Conservation (phyloP, 1,139 yeast genomes). For the Scheffersomyces titani region DNA sequence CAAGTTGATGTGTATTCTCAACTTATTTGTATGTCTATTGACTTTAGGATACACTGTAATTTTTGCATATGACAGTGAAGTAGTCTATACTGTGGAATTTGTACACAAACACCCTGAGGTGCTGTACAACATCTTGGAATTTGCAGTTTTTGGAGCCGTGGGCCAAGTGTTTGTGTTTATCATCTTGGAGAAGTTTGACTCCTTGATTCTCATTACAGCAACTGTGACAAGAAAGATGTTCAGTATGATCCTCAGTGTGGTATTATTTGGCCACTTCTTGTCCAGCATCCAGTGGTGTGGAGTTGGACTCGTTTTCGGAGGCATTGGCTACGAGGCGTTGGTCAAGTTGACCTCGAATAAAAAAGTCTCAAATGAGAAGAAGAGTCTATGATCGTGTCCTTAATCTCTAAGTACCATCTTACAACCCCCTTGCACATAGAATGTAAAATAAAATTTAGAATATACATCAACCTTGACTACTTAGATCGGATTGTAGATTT, state of each 20-base stretch:
- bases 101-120: slow-evolving; percentile 51
- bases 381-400: neutral
- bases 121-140: slow-evolving; percentile 59
- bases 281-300: slow-evolving; percentile 74
- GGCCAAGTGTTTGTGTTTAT: slow-evolving; percentile 92
- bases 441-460: neutral
- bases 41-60: slow-evolving; percentile 42
- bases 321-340: slow-evolving; percentile 70
- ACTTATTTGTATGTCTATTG: slow-evolving; percentile 52
- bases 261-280: slow-evolving; percentile 78
- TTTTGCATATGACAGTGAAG: slow-evolving; percentile 47
- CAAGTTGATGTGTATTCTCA: slow-evolving; percentile 82
- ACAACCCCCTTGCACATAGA: neutral
- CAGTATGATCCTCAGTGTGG: slow-evolving; percentile 87
- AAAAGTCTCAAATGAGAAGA: slow-evolving; percentile 1
- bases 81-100: slow-evolving; percentile 49
- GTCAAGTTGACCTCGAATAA: slow-evolving; percentile 10
- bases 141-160: slow-evolving; percentile 79
- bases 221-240: slow-evolving; percentile 96
- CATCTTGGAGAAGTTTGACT: slow-evolving; percentile 81
- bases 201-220: slow-evolving; percentile 82
- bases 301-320: slow-evolving; percentile 75
- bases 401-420: neutral
- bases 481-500: neutral
- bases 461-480: neutral